Evolutionary conservation across 2,329 filamentous ascomycete species (phyloP), one percentile per base, ranked within the genome.

Genomic region (Penicillium digitatum): DNA sequence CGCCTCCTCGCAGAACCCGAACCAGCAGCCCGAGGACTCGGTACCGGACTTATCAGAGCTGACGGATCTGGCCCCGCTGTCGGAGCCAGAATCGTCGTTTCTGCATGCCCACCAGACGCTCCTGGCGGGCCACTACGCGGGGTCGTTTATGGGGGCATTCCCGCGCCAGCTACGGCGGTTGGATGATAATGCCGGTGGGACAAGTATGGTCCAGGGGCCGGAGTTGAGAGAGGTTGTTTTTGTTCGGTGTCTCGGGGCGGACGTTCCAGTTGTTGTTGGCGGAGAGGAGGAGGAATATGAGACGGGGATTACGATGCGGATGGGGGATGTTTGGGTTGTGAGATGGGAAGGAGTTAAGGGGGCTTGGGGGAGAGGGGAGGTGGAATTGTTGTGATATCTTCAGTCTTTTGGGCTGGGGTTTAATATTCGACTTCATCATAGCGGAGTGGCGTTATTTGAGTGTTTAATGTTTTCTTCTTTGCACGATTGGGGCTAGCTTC

Each of bases 201-300:
- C 93, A 54, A 91, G 84, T 75, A 99, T 99, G 94, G 84, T 97
- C 29, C 91, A 96, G 68, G 80, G 83, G 2, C 94, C 94, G 0
- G 94, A 97, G 70, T 76, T 85, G 45, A 88, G 94, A 57, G 81
- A 83, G 2, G 90, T 90, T 8, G 92, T 97, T 2, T 96, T 99
- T 72, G 85, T 91, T 38, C 80, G 93, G 58, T 78, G 76, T 71
- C 54, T 78, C 22, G 69, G 56, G 0, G 72, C 69, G 18, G 80
- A 83, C 70, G 77, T 83, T 9, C 78, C 65, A 24, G 67, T 75
- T 56, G 55, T 74, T 31, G 59, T 74, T 40, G 71, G 68, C 8
- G 66, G 66, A 2, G 71, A 65, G 18, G 69, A 69, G 44, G 66
- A 61, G 2, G 60, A 66, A 1, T 59, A 66, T 32, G 74, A 44